phyloP scores from a whole-genome alignment of 2,329 filamentous ascomycete species.

The Paracoccidioides lutzii region DNA sequence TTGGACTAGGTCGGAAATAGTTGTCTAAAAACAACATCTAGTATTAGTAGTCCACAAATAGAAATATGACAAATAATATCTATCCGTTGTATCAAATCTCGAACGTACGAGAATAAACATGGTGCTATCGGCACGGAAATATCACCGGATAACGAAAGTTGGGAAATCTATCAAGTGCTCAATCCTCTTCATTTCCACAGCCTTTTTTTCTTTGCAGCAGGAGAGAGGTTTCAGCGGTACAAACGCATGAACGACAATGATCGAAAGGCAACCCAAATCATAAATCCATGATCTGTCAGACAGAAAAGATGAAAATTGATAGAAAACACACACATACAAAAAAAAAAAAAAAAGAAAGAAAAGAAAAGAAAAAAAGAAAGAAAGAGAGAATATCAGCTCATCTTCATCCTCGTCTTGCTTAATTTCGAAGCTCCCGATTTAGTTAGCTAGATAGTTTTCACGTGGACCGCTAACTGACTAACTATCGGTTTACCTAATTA shows the following conservation, averaged over 20 bases:
- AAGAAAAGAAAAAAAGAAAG: background rate
- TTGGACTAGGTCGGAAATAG: slow-evolving; percentile 86
- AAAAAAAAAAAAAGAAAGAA: background rate
- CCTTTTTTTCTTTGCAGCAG: background rate
- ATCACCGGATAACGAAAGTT: slow-evolving; percentile 1
- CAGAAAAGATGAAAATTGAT: background rate
- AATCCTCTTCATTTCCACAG: background rate
- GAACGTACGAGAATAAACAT: slow-evolving; percentile 41
- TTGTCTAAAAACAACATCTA: slow-evolving; percentile 48
- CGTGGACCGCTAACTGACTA: background rate
- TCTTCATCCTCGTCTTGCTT: background rate
- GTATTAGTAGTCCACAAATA: background rate
- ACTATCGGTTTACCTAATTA: background rate
- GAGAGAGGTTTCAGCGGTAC: background rate
- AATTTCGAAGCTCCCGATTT: too few relatives aligned
- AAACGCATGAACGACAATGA: background rate
- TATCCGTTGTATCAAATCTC: background rate
- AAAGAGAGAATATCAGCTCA: too few relatives aligned
- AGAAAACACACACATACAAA: background rate
- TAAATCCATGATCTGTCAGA: background rate
- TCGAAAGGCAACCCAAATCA: background rate
- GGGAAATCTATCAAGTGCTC: background rate
- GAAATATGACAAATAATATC: background rate
- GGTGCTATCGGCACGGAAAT: slow-evolving; percentile 6
- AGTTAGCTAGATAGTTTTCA: background rate